Evolutionary conservation across 2,329 filamentous ascomycete species (phyloP), one percentile per base, ranked within the genome.

Genomic region (Lasiodiplodia sp.): DNA sequence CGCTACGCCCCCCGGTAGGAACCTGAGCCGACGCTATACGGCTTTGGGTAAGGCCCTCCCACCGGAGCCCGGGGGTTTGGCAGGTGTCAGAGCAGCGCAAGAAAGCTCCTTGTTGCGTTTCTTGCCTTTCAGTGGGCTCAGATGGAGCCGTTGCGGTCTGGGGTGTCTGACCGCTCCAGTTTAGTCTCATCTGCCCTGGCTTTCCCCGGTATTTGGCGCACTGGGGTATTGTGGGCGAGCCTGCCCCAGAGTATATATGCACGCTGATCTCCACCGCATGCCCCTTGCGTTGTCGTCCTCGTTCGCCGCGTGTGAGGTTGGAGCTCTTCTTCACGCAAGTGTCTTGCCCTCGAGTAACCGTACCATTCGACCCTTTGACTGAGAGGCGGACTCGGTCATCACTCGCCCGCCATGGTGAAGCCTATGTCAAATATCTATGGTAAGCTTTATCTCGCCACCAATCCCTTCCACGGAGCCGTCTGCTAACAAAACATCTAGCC

Each of bases 381-480:
- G 60, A 52, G 44, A 63, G 60, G 60, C 12, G 62, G 25, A 52
- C 38, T 53, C 56, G 66, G 34, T 52, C 62, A 12, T 38, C 62
- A 34, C 6, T 44, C 28, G 47, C 51, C 44, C 65, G 62, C 31
- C 56, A 56, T 56, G 57, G 52, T 67, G 66, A 55, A 68, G 37
- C 23, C 51, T 51, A 68, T 68, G 23, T 55, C 67, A 7, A 68
- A 68, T 14, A 68, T 68, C 38, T 68, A 68, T 12, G 67, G 67
- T 68, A 34, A 49, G 67, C 34, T 31, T 12, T 3, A 1, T 49
- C 16, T 52, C 28, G 21, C 16, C 11, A 2, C 12, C 23, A 14
- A 8, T 47, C 3, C 16, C 12, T 16, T 12, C 8, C 10, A 7
- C 31, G 8, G 34, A 31, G 31, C 62, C 12, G 3, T 6, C 21